phyloP scores from a whole-genome alignment of 2,329 filamentous ascomycete genomes.

The Colletotrichum lentis region DNA sequence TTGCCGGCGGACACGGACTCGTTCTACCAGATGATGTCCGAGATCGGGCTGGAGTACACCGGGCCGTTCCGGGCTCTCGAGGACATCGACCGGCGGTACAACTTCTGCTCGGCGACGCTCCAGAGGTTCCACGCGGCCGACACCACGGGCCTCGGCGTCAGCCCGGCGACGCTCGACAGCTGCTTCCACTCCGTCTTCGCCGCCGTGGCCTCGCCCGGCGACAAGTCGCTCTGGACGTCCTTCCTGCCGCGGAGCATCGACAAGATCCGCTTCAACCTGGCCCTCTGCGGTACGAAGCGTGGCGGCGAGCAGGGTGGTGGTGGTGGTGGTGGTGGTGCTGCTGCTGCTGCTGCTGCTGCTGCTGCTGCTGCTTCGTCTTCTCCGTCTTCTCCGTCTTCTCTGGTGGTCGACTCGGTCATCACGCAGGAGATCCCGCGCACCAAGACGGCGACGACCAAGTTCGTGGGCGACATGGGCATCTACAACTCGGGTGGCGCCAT shows the following conservation, averaged over 20 bases:
- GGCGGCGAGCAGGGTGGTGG: slow-evolving; percentile 31
- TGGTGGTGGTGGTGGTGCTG: too few species aligned
- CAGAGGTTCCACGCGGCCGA: slow-evolving; percentile 43
- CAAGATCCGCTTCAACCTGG: slow-evolving; percentile 37
- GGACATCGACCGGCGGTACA: slow-evolving; percentile 36
- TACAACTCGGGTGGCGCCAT: slow-evolving; percentile 45
- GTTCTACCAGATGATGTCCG: slow-evolving; percentile 38
- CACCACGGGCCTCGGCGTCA: slow-evolving; percentile 42
- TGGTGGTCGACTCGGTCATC: slow-evolving; percentile 46
- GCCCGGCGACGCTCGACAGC: slow-evolving; percentile 48
- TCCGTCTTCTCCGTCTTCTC: not conserved
- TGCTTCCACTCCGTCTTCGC: slow-evolving; percentile 49
- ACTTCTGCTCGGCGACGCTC: slow-evolving; percentile 33
- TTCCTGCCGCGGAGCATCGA: slow-evolving; percentile 45
- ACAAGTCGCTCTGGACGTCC: slow-evolving; percentile 46
- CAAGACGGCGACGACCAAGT: slow-evolving; percentile 41
- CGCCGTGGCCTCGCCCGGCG: slow-evolving; percentile 46
- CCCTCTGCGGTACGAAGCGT: slow-evolving; percentile 19
- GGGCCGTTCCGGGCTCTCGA: slow-evolving; percentile 39
- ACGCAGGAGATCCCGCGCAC: slow-evolving; percentile 43
- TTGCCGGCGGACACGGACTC: slow-evolving; percentile 39
- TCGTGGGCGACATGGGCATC: slow-evolving; percentile 50
- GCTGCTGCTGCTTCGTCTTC: too few species aligned
- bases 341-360: too few species aligned
- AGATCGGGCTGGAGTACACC: slow-evolving; percentile 39